phyloP scores from a whole-genome alignment of 169 alveolate genomes.

The Miamiensis avidus region DNA sequence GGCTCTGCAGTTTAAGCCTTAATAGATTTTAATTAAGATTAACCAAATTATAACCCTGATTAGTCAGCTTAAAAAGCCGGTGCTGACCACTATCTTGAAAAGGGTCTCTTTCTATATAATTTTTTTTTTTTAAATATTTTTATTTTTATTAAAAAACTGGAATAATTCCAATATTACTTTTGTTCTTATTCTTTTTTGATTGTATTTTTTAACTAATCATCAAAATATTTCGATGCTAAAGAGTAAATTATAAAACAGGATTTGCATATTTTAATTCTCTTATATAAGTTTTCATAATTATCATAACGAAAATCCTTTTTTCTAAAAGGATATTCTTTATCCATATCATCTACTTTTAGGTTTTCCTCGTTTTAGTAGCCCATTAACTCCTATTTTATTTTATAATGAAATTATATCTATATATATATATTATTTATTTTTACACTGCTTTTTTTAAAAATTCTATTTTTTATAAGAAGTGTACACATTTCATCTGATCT shows the following conservation, averaged over 20 bases:
- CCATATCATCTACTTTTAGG: slow-evolving; percentile 16
- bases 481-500: slow-evolving; percentile 17
- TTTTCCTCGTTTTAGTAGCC: slow-evolving; percentile 25
- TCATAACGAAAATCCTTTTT: slow-evolving; percentile 8
- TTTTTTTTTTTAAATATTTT: not conserved
- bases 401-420: too few species aligned
- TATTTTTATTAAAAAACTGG: not conserved
- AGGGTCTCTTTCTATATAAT: not conserved
- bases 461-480: slow-evolving; percentile 37
- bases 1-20: not conserved
- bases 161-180: not conserved
- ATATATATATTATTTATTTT: not conserved
- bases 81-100: not conserved
- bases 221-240: slow-evolving; percentile 33
- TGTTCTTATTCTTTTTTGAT: slow-evolving; percentile 6
- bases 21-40: not conserved
- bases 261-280: slow-evolving; percentile 41
- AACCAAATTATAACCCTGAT: not conserved
- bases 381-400: not conserved
- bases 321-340: slow-evolving; percentile 10
- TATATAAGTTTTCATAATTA: slow-evolving; percentile 22
- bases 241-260: slow-evolving; percentile 45
- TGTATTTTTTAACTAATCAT: slow-evolving; percentile 22
- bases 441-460: slow-evolving; percentile 11
- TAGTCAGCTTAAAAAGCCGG: not conserved